Evolutionary conservation across 371 early-diverging fungal genomes (phyloP).

Genomic region (Syncephalastrum sp.): DNA sequence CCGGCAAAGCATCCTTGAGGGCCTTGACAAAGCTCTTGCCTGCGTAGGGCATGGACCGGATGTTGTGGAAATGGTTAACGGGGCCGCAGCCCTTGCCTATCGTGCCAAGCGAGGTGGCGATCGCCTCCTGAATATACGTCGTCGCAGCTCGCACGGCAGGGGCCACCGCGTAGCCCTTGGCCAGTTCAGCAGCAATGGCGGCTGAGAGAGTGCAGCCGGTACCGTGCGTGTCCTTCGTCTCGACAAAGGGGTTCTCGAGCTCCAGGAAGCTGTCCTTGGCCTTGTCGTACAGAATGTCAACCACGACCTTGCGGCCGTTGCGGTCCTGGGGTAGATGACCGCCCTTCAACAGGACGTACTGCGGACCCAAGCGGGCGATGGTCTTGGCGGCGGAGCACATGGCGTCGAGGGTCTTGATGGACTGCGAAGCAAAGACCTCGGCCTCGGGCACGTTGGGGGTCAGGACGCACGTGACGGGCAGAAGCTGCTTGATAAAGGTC

Average conservation of each 20-base stretch:
- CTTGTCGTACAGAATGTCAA: conserved; percentile 69
- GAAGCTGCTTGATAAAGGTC: conserved; percentile 46
- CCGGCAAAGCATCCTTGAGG: conserved; percentile 34
- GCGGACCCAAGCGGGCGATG: conserved; percentile 48
- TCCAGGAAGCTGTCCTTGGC: conserved; percentile 31
- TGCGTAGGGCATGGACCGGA: conserved; percentile 48
- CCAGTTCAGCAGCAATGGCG: conserved; percentile 75
- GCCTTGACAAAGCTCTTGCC: conserved; percentile 53
- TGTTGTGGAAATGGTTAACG: conserved; percentile 69
- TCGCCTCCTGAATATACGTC: conserved; percentile 59
- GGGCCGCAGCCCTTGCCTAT: conserved; percentile 77
- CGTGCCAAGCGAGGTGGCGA: conserved; percentile 37
- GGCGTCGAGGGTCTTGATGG: conserved; percentile 50
- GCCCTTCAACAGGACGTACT: conserved; percentile 75
- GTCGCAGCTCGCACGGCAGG: conserved; percentile 49
- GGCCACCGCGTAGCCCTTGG: conserved; percentile 53
- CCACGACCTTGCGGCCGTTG: conserved; percentile 25
- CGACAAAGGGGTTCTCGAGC: conserved; percentile 54
- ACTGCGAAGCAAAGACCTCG: conserved; percentile 44
- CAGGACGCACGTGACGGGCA: conserved; percentile 70
- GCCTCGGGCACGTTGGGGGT: conserved; percentile 88
- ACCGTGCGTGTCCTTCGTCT: conserved; percentile 76
- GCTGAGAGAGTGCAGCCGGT: conserved; percentile 87
- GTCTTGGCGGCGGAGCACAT: conserved; percentile 57
- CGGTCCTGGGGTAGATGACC: conserved; percentile 69